These are phyloP conservation scores for Rhizopogon vesiculosus DNA, from an alignment of 768 basidiomycete genomes.

Conservation along the genomic window DNA sequence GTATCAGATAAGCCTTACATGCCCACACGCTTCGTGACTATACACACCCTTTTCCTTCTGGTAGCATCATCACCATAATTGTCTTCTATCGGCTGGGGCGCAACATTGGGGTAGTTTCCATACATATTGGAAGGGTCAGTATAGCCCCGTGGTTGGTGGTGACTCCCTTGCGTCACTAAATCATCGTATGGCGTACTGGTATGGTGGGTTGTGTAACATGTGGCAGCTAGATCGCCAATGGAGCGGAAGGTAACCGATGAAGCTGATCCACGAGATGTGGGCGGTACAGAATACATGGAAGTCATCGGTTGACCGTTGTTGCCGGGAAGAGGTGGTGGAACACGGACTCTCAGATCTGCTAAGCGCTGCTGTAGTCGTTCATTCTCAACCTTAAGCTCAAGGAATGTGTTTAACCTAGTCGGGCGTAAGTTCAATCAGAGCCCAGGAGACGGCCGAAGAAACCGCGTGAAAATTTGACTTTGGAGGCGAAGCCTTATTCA, in stretches of 20 bases:
- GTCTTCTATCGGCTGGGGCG: slow-evolving; percentile 23
- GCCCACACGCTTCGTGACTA: not conserved
- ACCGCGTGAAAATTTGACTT: not conserved
- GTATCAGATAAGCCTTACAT: not conserved
- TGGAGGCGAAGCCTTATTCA: not conserved
- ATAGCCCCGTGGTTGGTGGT: slow-evolving; percentile 4
- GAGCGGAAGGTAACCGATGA: slow-evolving; percentile 10
- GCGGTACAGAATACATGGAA: slow-evolving; percentile 22
- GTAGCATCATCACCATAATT: slow-evolving; percentile 46
- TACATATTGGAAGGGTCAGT: slow-evolving; percentile 19
- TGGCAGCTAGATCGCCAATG: slow-evolving; percentile 8
- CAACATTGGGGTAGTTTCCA: slow-evolving; percentile 9
- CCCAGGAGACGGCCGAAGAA: not conserved
- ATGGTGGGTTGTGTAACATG: slow-evolving; percentile 14
- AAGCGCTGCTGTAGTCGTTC: slow-evolving; percentile 68
- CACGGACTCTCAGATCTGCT: slow-evolving; percentile 33
- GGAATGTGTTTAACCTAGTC: slow-evolving; percentile 59
- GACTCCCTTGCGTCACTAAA: slow-evolving; percentile 7
- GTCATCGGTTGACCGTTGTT: slow-evolving; percentile 11
- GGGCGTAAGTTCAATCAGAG: not conserved
- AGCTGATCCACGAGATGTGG: slow-evolving; percentile 19
- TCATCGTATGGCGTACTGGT: slow-evolving; percentile 11
- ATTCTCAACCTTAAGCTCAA: slow-evolving; percentile 89
- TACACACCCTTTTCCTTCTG: slow-evolving; percentile 60
- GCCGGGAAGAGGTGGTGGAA: slow-evolving; percentile 12